Conservation (phyloP, 306 rosid species). For the Cicer yamashitae region DNA sequence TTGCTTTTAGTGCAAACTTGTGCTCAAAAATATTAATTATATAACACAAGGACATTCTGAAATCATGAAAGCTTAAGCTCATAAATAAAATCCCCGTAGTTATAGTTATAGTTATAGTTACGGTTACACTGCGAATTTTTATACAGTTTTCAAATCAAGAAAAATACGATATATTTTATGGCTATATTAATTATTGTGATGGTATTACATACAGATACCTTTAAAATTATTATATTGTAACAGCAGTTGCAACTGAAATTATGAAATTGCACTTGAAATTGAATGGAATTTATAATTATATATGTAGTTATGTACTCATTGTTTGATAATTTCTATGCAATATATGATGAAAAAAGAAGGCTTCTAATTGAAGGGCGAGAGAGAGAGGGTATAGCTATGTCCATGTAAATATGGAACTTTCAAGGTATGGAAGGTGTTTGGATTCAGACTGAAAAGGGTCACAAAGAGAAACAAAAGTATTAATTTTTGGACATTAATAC, state of each 20-base stretch:
- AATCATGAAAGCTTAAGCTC: neutral
- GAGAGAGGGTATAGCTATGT: neutral
- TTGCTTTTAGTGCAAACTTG: neutral
- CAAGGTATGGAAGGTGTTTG: slow-evolving; percentile 38
- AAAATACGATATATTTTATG: too few relatives aligned
- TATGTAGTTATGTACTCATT: neutral
- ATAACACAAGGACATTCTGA: neutral
- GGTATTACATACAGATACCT: too few relatives aligned
- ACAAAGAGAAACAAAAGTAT: slow-evolving; percentile 38
- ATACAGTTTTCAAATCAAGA: too few relatives aligned
- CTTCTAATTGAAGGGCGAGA: neutral
- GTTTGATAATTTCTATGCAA: neutral
- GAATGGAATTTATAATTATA: neutral
- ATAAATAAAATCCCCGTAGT: too few relatives aligned
- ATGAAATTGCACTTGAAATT: neutral
- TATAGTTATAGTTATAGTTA: too few relatives aligned
- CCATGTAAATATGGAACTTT: slow-evolving; percentile 33
- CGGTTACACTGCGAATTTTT: too few relatives aligned
- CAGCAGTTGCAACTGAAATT: too few relatives aligned
- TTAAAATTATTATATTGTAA: too few relatives aligned
- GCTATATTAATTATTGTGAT: too few relatives aligned
- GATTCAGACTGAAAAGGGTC: slow-evolving; percentile 42
- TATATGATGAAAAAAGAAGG: slow-evolving; percentile 22
- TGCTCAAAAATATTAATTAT: neutral
- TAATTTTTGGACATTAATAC: slow-evolving; percentile 7